Evolutionary conservation across 2,329 filamentous ascomycete genomes (phyloP).

Genomic region (Talaromyces marneffei): DNA sequence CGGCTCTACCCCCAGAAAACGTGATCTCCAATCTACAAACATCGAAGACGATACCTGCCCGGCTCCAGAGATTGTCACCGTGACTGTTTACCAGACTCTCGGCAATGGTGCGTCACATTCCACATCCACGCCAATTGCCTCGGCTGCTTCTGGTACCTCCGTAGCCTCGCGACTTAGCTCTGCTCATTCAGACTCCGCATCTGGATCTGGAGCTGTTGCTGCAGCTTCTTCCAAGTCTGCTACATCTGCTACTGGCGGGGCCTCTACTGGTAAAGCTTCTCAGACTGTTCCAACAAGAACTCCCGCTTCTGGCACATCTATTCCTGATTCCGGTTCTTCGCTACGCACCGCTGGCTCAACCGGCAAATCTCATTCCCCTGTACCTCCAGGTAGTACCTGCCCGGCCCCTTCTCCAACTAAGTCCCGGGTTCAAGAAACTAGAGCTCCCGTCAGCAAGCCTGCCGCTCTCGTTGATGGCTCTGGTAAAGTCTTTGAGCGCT

Average conservation of each 20-base stretch:
- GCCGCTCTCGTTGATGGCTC: slow-evolving; percentile 56
- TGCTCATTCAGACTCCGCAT: background rate
- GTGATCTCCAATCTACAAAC: background rate
- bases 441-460: slow-evolving; percentile 58
- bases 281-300: background rate
- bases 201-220: background rate
- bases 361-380: background rate
- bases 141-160: slow-evolving; percentile 1
- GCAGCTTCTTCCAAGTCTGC: background rate
- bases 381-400: slow-evolving; percentile 16
- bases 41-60: slow-evolving; percentile 12
- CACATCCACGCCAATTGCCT: background rate
- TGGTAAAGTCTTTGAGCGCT: slow-evolving; percentile 72
- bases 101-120: slow-evolving; percentile 1
- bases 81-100: slow-evolving; percentile 13
- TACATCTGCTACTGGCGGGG: background rate
- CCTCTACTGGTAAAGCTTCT: background rate
- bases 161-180: background rate
- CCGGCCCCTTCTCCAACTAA: slow-evolving; percentile 30
- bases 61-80: slow-evolving; percentile 11
- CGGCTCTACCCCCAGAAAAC: slow-evolving; percentile 14
- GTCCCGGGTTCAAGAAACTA: slow-evolving; percentile 53
- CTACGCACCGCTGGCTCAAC: background rate
- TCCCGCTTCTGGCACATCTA: background rate
- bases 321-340: background rate